Conservation (phyloP, 2,329 filamentous ascomycete genomes). For the Hymenoscyphus occultus region DNA sequence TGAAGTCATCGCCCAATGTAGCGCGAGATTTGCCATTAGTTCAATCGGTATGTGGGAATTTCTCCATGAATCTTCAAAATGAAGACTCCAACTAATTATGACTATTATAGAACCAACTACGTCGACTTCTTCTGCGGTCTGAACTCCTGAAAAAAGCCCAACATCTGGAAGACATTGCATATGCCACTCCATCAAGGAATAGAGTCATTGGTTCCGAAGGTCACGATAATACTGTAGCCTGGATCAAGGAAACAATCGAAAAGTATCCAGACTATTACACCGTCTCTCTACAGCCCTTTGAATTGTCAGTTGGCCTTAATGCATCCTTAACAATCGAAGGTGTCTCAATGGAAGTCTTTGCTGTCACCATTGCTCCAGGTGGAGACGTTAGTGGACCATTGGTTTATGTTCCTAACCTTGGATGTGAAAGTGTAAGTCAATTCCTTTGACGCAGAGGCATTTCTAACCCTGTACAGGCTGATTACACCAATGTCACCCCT, state of each 20-base stretch:
- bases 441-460: neutral
- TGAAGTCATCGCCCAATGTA: conserved; percentile 4
- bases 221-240: conserved; percentile 46
- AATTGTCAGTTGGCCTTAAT: conserved; percentile 14
- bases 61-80: neutral
- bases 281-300: conserved; percentile 46
- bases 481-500: conserved; percentile 57
- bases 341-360: conserved; percentile 12
- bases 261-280: conserved; percentile 36
- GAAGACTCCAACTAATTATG: neutral
- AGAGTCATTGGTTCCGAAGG: conserved; percentile 22
- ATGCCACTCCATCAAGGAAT: conserved; percentile 19
- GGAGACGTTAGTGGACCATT: conserved; percentile 19
- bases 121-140: conserved; percentile 15
- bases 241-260: conserved; percentile 41
- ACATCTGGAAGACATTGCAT: conserved; percentile 21
- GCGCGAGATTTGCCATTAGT: conserved; percentile 22
- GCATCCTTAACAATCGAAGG: conserved; percentile 18
- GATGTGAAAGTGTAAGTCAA: conserved; percentile 18
- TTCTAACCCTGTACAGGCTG: conserved; percentile 35
- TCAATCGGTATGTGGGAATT: conserved; percentile 17
- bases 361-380: conserved; percentile 16
- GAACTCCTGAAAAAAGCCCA: conserved; percentile 20
- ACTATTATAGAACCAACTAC: conserved; percentile 20
- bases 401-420: conserved; percentile 21